Conservation (phyloP, 768 basidiomycete genomes). For the Rubroboletus pulcherrimus region DNA sequence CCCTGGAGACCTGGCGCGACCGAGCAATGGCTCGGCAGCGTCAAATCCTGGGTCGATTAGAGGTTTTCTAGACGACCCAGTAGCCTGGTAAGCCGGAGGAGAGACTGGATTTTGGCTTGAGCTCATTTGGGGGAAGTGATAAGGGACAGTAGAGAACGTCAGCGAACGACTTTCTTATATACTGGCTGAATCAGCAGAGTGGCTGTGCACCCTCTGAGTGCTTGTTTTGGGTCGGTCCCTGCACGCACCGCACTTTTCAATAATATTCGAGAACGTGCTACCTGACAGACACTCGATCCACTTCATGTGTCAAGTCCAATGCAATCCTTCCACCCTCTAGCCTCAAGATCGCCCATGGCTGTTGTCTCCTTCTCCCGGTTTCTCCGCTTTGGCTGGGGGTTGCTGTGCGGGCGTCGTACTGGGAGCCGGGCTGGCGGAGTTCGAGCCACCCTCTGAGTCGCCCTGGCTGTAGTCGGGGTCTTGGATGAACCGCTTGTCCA, state of each 20-base stretch:
- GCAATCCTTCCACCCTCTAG: neutral
- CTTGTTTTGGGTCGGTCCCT: constrained; percentile 7
- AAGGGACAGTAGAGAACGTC: constrained; percentile 14
- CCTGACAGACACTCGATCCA: neutral
- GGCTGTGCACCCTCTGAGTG: constrained; percentile 18
- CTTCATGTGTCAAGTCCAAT: neutral
- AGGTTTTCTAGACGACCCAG: constrained; percentile 37
- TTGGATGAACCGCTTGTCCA: constrained; percentile 19
- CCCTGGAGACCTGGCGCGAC: constrained; percentile 40
- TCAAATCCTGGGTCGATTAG: constrained; percentile 36
- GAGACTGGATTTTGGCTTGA: constrained; percentile 49
- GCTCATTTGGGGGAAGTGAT: constrained; percentile 46
- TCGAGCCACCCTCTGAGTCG: neutral
- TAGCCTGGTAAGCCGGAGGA: constrained; percentile 55
- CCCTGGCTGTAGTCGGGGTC: constrained; percentile 28
- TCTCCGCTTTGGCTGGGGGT: constrained; percentile 1
- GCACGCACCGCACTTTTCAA: neutral
- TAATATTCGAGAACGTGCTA: neutral
- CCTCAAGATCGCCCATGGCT: constrained; percentile 1
- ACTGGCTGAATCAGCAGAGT: constrained; percentile 26
- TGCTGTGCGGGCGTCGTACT: constrained; percentile 14
- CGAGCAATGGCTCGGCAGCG: constrained; percentile 54
- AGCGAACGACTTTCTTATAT: constrained; percentile 12
- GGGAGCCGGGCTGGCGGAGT: constrained; percentile 7
- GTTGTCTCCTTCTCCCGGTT: constrained; percentile 6